Conservation (phyloP, 2,329 filamentous ascomycete genomes). For the Rhytidhysteron rufulum region DNA sequence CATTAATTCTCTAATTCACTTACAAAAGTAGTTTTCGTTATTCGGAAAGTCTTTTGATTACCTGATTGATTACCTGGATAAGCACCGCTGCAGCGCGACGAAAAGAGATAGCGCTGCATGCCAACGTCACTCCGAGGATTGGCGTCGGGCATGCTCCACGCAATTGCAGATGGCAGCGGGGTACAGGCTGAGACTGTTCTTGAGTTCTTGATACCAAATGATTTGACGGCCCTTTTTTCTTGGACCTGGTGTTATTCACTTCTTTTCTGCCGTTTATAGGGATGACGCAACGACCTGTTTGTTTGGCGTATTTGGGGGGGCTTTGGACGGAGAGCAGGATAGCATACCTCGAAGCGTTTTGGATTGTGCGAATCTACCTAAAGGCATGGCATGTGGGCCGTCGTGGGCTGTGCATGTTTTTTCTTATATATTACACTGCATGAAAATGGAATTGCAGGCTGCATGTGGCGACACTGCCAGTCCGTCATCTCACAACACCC, state of each 20-base stretch:
- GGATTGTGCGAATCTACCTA: neutral
- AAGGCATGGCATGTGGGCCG: neutral
- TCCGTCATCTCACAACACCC: no score
- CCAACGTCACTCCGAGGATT: no score
- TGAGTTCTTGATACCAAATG: neutral
- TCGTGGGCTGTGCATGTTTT: conserved; percentile 1
- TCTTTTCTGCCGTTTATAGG: conserved; percentile 2
- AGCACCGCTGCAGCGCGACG: no score
- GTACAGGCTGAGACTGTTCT: neutral
- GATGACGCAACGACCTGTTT: conserved; percentile 4
- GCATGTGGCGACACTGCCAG: conserved; percentile 1
- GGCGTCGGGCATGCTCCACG: no score
- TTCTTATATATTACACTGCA: conserved; percentile 4
- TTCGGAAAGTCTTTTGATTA: neutral
- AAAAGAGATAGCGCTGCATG: no score
- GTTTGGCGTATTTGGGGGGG: conserved; percentile 1
- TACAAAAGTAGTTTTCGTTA: conserved; percentile 10
- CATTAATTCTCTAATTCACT: conserved; percentile 39
- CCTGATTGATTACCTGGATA: no score
- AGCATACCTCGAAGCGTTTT: neutral
- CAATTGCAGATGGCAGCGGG: no score
- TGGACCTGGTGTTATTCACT: neutral
- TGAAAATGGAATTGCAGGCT: conserved; percentile 2
- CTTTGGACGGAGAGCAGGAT: neutral
- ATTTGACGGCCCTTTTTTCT: neutral